Percentiles rank a stretch among this genome's conserved stretches.
Conservation (phyloP, 441 rosid genomes). For the Corymbia citriodora region DNA sequence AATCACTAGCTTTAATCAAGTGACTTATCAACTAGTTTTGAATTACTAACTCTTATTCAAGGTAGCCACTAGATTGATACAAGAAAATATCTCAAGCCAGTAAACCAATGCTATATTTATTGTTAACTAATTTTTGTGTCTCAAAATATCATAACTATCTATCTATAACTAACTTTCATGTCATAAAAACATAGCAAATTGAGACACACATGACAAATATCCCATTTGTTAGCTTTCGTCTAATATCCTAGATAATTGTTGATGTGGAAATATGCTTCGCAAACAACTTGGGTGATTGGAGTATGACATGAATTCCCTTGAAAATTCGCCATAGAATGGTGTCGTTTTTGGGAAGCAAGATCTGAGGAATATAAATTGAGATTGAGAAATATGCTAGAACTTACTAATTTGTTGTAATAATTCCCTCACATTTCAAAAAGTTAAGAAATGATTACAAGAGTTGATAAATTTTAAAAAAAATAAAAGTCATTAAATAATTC, state of each 20-base stretch:
- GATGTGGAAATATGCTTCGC: accelerated
- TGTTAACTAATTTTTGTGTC: too few relatives aligned
- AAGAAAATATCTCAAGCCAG: accelerated
- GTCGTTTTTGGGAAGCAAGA: neutral
- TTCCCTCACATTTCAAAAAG: neutral
- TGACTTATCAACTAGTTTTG: neutral
- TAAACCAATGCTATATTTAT: too few relatives aligned
- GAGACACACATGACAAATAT: accelerated
- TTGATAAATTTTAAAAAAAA: too few relatives aligned
- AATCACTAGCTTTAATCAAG: neutral
- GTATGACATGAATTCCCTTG: neutral
- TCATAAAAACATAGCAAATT: neutral
- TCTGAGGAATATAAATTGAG: neutral
- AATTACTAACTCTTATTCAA: neutral
- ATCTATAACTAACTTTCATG: neutral
- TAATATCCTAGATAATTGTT: neutral
- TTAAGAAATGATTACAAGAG: too few relatives aligned
- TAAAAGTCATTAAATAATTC: too few relatives aligned
- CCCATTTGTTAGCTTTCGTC: too few relatives aligned
- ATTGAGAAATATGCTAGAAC: neutral
- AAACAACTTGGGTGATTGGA: neutral
- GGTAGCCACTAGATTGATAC: neutral
- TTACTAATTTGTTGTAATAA: neutral
- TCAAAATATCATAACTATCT: neutral
- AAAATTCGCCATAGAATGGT: neutral